Base-by-base conservation (phyloP, 2,329 filamentous ascomycete genomes). In the Colletotrichum karsti region DNA sequence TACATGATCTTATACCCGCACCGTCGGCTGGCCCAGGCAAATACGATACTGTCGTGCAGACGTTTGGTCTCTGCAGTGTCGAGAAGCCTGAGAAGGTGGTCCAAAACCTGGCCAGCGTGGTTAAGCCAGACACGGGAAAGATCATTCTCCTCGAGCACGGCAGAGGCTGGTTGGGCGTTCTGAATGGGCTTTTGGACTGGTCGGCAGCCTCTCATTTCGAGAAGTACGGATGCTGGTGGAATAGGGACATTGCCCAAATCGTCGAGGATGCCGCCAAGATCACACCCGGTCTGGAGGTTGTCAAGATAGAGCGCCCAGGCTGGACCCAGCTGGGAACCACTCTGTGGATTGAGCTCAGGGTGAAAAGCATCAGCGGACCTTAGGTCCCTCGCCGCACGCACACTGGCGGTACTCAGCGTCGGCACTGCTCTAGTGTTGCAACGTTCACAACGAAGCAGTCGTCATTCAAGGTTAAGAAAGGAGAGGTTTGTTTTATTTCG, bases 221-320 rank as follows among this genome's bases (percentile, higher is more conserved):
- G 22, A 84, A 85, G 72, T 91, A 88, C 73, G 89, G 89, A 3
- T 91, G 89, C 78, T 91, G 89, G 89, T 91, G 88, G 88, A 91
- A 91, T 77, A 81, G 89, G 58, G 89, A 91, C 73, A 85, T 91
- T 67, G 84, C 86, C 72, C 78, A 73, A 35, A 81, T 91, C 30
- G 83, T 91, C 8, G 78, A 82, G 59, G 81, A 84, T 67, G 88
- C 87, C 30, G 79, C 79, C 20, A 69, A 72, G 56, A 74, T 75
- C 55, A 80, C 86, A 4, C 86, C 86, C 0, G 87, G 88, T 2
- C 78, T 91, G 55, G 85, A 90, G 74, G 78, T 91, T 42, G 83
- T 90, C 46, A 79, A 81, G 69, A 74, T 90, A 22, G 79, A 86
- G 71, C 81, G 85, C 56, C 87, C 87, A 3, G 83, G 83, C 57